These are phyloP conservation scores for Wickerhamomyces hampshirensis DNA, from an alignment of 805 yeast species.

Conservation along the genomic window DNA sequence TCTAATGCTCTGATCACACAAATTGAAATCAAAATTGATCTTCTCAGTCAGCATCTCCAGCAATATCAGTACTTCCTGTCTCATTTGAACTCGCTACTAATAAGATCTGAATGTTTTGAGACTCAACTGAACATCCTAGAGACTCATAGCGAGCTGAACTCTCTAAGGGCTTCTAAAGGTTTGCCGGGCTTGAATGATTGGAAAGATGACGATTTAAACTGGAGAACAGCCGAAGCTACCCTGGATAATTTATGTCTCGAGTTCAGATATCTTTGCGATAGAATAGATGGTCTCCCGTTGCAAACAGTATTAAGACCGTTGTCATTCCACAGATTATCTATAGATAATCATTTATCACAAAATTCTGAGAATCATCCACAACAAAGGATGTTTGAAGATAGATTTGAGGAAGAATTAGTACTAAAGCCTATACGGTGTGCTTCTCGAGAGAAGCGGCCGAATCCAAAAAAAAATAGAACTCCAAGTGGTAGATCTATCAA, in stretches of 20 bases:
- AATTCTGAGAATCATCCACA: neutral
- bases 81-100: constrained; percentile 23
- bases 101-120: constrained; percentile 28
- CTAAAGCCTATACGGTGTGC: constrained; percentile 19
- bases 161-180: constrained; percentile 12
- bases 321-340: constrained; percentile 1
- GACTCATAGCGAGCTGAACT: constrained; percentile 15
- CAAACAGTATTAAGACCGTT: constrained; percentile 1
- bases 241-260: constrained; percentile 39
- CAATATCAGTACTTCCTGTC: constrained; percentile 26
- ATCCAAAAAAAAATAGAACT: constrained; percentile 1
- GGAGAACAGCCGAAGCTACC: constrained; percentile 43
- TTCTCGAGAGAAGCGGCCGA: constrained; percentile 3
- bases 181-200: constrained; percentile 15
- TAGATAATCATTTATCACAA: neutral
- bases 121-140: constrained; percentile 25
- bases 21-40: constrained; percentile 20
- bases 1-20: constrained; percentile 14
- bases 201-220: constrained; percentile 34
- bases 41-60: constrained; percentile 17
- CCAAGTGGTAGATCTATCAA: constrained; percentile 4
- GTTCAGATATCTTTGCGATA: constrained; percentile 29
- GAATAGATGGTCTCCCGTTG: constrained; percentile 9
- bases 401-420: constrained; percentile 1
- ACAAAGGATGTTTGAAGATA: constrained; percentile 2